Evolutionary conservation across 306 rosid genomes (phyloP).

Genomic region (Dalbergia oliveri): DNA sequence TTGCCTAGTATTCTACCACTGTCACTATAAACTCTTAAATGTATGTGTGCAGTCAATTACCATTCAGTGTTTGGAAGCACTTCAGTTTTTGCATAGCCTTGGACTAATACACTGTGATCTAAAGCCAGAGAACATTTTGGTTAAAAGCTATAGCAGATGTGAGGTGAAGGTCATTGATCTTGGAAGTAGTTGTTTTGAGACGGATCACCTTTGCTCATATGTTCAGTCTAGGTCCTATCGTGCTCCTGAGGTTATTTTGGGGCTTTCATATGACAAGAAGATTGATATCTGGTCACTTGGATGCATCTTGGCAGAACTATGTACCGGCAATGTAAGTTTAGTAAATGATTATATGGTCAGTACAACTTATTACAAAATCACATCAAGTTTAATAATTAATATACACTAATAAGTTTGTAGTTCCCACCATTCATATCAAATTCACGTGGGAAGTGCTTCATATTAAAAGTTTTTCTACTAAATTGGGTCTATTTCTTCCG

Average conservation of each 20-base stretch:
- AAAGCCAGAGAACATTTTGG: slow-evolving; percentile 98
- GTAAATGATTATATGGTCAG: slow-evolving; percentile 41
- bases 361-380: slow-evolving; percentile 6
- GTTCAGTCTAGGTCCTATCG: slow-evolving; percentile 99
- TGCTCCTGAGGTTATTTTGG: slow-evolving; percentile 99
- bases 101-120: slow-evolving; percentile 97
- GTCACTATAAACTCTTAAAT: slow-evolving; percentile 42
- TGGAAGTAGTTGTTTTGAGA: slow-evolving; percentile 99
- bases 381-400: slow-evolving; percentile 2
- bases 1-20: background rate
- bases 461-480: slow-evolving; percentile 5
- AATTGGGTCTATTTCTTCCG: slow-evolving; percentile 17
- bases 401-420: background rate
- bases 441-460: slow-evolving; percentile 7
- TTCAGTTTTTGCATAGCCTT: slow-evolving; percentile 89
- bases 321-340: slow-evolving; percentile 93
- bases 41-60: slow-evolving; percentile 85
- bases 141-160: slow-evolving; percentile 98
- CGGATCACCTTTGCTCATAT: slow-evolving; percentile 98
- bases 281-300: slow-evolving; percentile 99
- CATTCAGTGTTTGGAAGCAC: slow-evolving; percentile 97
- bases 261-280: slow-evolving; percentile 95
- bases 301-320: slow-evolving; percentile 97
- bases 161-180: slow-evolving; percentile 99
- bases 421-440: background rate